Base-by-base conservation (phyloP, 129 eudicot species). In the Escallonia herrerae region DNA sequence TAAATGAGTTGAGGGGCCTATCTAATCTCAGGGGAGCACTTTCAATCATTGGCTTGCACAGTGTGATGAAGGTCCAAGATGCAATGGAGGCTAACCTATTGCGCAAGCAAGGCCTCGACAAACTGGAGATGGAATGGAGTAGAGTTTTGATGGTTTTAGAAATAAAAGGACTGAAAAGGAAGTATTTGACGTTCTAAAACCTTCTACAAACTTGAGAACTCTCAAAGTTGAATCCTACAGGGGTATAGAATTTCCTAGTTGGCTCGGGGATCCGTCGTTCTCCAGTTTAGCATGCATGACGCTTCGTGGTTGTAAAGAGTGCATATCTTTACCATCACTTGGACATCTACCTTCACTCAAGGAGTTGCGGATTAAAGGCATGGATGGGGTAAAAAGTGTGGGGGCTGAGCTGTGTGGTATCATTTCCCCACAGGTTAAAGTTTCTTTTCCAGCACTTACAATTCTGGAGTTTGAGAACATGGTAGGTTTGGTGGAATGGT, bases 331-430 rank as follows among this genome's bases (percentile, higher is more conserved):
- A 57, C 85, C 83, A 3, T 65, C 82, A 55, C 72, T 81, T 7
- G 83, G 87, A 41, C 84, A 73, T 45, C 76, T 85, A 8, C 80
- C 66, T 0, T 64, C 74, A 49, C 84, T 85, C 62, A 53, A 73
- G 42, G 39, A 70, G 60, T 62, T 85, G 62, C 47, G 13, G 2
- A 4, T 81, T 37, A 58, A 11, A 65, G 53, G 61, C 46, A 73
- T 85, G 84, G 38, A 56, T 10, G 69, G 67, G 41, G 53, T 81
- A 39, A 73, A 76, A 58, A 49, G 22, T 54, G 50, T 81, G 7
- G 87, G 78, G 12, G 15, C 4, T 4, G 84, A 78, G 67, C 81
- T 78, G 3, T 67, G 72, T 55, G 68, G 83, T 40, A 6, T 37
- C n/a, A 44, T 54, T 50, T 53, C 51, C 37, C 11, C 62, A 40